Percentiles rank a stretch among this genome's conserved stretches.
phyloP scores from a whole-genome alignment of 257 asterid species.

The Gentiana straminea region DNA sequence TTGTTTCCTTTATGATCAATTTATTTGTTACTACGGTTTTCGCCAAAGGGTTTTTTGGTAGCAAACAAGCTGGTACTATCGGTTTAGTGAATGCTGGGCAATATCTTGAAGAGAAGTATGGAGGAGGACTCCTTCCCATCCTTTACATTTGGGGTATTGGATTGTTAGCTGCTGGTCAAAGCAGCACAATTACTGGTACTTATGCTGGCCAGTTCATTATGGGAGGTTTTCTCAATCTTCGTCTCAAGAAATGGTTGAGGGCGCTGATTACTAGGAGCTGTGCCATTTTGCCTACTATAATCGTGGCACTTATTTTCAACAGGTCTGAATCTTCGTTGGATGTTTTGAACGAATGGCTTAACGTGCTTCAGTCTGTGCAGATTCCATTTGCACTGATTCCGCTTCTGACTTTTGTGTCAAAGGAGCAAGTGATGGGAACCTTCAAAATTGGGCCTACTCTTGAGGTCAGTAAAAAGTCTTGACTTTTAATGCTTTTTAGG shows the following conservation, averaged over 20 bases:
- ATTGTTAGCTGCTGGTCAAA: constrained; percentile 94
- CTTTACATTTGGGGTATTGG: constrained; percentile 98
- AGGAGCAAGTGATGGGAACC: constrained; percentile 82
- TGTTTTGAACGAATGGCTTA: constrained; percentile 91
- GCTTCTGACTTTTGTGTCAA: constrained; percentile 89
- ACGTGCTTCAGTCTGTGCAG: constrained; percentile 90
- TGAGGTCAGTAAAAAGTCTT: constrained; percentile 37
- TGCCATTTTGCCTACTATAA: constrained; percentile 86
- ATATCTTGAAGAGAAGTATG: constrained; percentile 81
- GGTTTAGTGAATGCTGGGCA: constrained; percentile 96
- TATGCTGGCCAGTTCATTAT: constrained; percentile 98
- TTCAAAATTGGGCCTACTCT: constrained; percentile 66
- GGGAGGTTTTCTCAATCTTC: constrained; percentile 96
- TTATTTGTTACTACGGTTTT: constrained; percentile 82
- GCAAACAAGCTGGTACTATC: constrained; percentile 58
- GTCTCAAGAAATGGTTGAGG: constrained; percentile 79
- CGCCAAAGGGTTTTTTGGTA: constrained; percentile 89
- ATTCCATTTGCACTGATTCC: constrained; percentile 98
- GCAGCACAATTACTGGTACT: constrained; percentile 96
- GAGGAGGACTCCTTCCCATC: constrained; percentile 87
- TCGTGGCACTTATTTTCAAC: constrained; percentile 82
- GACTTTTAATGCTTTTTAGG: background rate
- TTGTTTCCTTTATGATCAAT: constrained; percentile 85
- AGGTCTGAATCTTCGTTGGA: constrained; percentile 84
- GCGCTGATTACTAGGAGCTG: constrained; percentile 90